These are phyloP conservation scores for Phytophthora fragariae DNA, from an alignment of 352 stramenopile genomes.

Conservation along the genomic window DNA sequence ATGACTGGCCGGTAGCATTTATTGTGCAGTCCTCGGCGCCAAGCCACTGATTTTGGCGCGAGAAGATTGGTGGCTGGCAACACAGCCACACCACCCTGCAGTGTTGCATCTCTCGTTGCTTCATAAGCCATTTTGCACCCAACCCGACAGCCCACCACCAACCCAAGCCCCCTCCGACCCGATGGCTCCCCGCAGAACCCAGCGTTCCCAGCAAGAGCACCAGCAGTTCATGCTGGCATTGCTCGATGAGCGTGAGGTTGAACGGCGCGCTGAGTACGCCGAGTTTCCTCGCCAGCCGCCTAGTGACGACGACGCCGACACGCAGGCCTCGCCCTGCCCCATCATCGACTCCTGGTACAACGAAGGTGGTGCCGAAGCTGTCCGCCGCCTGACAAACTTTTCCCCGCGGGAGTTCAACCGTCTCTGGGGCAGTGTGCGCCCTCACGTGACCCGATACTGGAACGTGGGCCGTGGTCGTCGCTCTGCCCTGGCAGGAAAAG, in stretches of 20 bases:
- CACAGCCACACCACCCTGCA: not conserved
- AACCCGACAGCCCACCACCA: not conserved
- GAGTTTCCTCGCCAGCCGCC: not conserved
- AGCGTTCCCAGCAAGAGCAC: not conserved
- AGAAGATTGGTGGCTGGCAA: too few species aligned
- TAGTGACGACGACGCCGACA: not conserved
- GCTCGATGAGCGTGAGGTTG: not conserved
- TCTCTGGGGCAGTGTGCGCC: not conserved
- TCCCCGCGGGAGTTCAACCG: conserved; percentile 1
- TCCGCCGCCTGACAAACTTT: conserved; percentile 6
- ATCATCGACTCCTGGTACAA: conserved; percentile 3
- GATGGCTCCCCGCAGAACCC: too few species aligned
- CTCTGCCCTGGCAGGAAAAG: conserved; percentile 1
- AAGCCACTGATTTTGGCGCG: too few species aligned
- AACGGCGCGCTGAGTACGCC: not conserved
- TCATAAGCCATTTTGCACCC: not conserved
- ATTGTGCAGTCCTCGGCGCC: too few species aligned
- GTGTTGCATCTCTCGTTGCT: not conserved
- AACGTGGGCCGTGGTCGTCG: conserved; percentile 3
- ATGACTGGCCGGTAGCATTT: too few species aligned
- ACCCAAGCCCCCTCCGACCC: not conserved
- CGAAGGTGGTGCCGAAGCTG: conserved; percentile 7
- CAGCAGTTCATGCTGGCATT: not conserved
- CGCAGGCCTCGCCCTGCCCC: not conserved
- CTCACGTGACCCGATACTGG: conserved; percentile 11